Evolutionary conservation across 148 eudicot genomes (phyloP).

Genomic region (Vaccinium macrocarpon): DNA sequence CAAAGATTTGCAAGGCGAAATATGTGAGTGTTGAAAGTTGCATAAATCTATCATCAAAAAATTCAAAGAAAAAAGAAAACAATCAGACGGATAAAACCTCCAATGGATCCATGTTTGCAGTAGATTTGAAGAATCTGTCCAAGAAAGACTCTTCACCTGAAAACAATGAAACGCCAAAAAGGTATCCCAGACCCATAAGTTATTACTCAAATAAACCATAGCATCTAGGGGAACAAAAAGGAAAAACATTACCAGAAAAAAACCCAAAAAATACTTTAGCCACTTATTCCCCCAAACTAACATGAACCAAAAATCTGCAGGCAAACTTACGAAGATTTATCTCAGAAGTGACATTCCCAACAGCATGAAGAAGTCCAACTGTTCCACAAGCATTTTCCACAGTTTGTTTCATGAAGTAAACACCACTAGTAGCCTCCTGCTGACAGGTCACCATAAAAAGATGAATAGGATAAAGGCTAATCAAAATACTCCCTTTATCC

Average conservation of each 20-base stretch:
- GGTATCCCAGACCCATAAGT: no score
- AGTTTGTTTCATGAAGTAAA: constrained; percentile 92
- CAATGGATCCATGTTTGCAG: constrained; percentile 65
- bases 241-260: not conserved
- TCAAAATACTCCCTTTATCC: no score
- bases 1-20: constrained; percentile 13
- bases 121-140: constrained; percentile 79
- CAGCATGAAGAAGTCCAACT: constrained; percentile 89
- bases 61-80: not conserved
- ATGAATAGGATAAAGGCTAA: not conserved
- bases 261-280: not conserved
- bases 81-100: constrained; percentile 44
- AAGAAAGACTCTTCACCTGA: constrained; percentile 80
- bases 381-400: constrained; percentile 99
- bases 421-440: constrained; percentile 56
- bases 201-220: not conserved
- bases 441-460: not conserved
- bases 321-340: constrained; percentile 67
- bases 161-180: constrained; percentile 12
- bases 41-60: not conserved
- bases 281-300: not conserved
- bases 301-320: not conserved
- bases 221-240: not conserved
- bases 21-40: not conserved
- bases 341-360: constrained; percentile 84